These are phyloP conservation scores for Trametes cingulata DNA, from an alignment of 768 basidiomycete genomes.

Conservation along the genomic window DNA sequence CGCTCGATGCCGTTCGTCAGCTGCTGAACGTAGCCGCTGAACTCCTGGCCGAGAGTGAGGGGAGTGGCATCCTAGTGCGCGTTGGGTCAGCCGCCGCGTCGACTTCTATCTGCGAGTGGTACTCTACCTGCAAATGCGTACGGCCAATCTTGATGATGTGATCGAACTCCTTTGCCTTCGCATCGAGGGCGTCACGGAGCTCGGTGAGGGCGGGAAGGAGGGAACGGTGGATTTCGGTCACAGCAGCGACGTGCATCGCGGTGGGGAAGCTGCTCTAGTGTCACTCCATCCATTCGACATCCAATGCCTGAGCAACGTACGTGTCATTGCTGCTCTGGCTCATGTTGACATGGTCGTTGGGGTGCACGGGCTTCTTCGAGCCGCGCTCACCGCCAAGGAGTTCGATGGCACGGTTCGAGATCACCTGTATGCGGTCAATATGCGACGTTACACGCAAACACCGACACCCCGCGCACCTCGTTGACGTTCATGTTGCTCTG, in stretches of 20 bases:
- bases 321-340: constrained; percentile 99
- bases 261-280: constrained; percentile 80
- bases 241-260: constrained; percentile 97
- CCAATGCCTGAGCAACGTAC: constrained; percentile 45
- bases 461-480: constrained; percentile 57
- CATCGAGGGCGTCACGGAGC: constrained; percentile 80
- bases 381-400: constrained; percentile 93
- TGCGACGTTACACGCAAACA: not conserved
- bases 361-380: constrained; percentile 96
- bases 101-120: not conserved
- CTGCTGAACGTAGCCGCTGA: constrained; percentile 97
- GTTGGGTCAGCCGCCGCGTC: not conserved
- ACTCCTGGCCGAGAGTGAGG: constrained; percentile 96
- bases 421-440: constrained; percentile 56
- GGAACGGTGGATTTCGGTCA: constrained; percentile 76
- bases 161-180: constrained; percentile 81
- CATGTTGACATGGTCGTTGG: constrained; percentile 99
- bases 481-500: constrained; percentile 99
- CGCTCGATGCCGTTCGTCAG: constrained; percentile 87
- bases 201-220: constrained; percentile 85
- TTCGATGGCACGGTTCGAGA: constrained; percentile 98
- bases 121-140: constrained; percentile 81
- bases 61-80: constrained; percentile 87
- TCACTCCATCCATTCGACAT: not conserved
- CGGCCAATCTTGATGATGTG: constrained; percentile 98